Evolutionary conservation across 2,329 filamentous ascomycete genomes (phyloP).

Genomic region (Podosphaera leucotricha): DNA sequence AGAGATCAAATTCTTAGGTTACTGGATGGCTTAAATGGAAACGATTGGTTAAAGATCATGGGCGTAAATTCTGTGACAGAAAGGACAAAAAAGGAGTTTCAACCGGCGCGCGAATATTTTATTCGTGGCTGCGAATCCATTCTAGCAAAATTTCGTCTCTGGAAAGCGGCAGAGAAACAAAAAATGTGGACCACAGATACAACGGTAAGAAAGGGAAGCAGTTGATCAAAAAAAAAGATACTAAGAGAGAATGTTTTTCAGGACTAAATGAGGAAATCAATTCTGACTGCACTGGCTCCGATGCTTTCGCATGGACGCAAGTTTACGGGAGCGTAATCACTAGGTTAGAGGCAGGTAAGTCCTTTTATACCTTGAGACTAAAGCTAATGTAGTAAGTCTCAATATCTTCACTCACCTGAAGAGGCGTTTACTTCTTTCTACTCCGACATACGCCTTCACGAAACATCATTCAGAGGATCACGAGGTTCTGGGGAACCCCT

Average conservation of each 20-base stretch:
- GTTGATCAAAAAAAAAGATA: slow-evolving; percentile 34
- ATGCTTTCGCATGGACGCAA: slow-evolving; percentile 48
- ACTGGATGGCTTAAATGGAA: slow-evolving; percentile 65
- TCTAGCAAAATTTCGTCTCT: slow-evolving; percentile 66
- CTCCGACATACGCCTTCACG: too few relatives aligned
- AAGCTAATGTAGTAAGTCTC: slow-evolving; percentile 12
- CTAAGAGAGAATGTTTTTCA: slow-evolving; percentile 44
- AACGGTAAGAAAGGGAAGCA: too few relatives aligned
- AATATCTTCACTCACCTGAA: background rate
- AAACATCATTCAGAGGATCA: too few relatives aligned
- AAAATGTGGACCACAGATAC: slow-evolving; percentile 23
- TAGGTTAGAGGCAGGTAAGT: slow-evolving; percentile 5
- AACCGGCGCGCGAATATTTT: slow-evolving; percentile 66
- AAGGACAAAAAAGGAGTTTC: slow-evolving; percentile 63
- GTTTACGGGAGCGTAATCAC: slow-evolving; percentile 23
- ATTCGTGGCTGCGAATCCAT: slow-evolving; percentile 61
- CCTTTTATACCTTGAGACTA: slow-evolving; percentile 14
- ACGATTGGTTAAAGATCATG: slow-evolving; percentile 83
- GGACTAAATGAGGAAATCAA: background rate
- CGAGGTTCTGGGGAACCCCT: too few relatives aligned
- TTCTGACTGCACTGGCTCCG: slow-evolving; percentile 26
- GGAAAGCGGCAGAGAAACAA: slow-evolving; percentile 76
- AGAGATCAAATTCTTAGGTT: slow-evolving; percentile 39
- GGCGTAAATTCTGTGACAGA: slow-evolving; percentile 66
- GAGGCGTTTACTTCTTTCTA: too few relatives aligned